A percentile compares a stretch with the other conserved stretches of the same genome.
Conservation (phyloP, 1,284 basidiomycete species). For the Ustilago sp. region DNA sequence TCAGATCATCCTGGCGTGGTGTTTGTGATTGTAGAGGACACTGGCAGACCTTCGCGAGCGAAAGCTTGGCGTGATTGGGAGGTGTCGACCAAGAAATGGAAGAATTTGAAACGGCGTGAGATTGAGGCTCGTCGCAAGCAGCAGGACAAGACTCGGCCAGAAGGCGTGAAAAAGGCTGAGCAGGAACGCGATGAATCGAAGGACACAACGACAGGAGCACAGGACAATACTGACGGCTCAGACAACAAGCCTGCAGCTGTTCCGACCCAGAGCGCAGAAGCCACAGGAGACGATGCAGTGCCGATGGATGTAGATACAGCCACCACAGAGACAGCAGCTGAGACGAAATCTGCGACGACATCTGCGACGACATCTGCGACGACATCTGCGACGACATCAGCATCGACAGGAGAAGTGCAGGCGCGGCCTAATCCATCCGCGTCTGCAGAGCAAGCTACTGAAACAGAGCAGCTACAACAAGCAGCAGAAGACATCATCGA, state of each 20-base stretch:
- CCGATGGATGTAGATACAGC: constrained; percentile 40
- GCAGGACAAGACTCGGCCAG: constrained; percentile 7
- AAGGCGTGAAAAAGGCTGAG: background rate
- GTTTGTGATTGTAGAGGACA: constrained; percentile 54
- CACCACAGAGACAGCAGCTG: background rate
- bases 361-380: background rate
- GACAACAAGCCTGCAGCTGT: background rate
- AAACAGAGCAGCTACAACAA: background rate
- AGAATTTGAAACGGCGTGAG: constrained; percentile 31
- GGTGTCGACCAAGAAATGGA: constrained; percentile 38
- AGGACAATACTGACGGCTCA: background rate
- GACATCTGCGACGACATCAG: background rate
- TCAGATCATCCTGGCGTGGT: constrained; percentile 51
- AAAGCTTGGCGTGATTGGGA: constrained; percentile 53
- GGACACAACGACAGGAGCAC: background rate
- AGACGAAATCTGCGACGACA: background rate
- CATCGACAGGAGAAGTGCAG: background rate
- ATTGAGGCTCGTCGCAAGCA: constrained; percentile 19
- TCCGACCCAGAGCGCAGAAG: background rate
- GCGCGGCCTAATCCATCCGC: background rate
- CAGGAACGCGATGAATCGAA: background rate
- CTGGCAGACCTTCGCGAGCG: constrained; percentile 44
- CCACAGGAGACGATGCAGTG: background rate
- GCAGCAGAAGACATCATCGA: constrained; percentile 16
- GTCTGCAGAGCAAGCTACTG: background rate